Base-by-base conservation (phyloP, 441 rosid species). In the Sinapis alba region DNA sequence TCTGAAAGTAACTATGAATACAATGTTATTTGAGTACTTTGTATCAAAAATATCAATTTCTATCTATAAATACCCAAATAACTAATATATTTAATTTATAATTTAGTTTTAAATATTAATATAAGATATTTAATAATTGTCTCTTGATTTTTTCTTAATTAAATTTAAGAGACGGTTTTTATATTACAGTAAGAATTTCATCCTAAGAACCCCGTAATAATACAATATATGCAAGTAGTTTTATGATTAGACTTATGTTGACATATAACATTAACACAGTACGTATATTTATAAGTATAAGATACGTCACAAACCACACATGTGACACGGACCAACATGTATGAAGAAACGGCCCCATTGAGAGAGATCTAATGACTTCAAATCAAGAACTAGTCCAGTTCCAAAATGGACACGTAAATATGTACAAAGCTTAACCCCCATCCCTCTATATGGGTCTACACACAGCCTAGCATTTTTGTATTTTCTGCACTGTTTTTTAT, bases 381-480 rank as follows among this genome's bases (percentile, higher is more conserved):
- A 63, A 76, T 69, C 71, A 76, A 57, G 38, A 64, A 64, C 10
- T 73, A 81, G 76, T 59, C 71, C 79, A 41, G 27, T 50, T 21
- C n/a, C 41, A 63, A 56, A 61, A 24, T 38, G 30, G 76, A 74
- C 76, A 53, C 58, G 26, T 53, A 20, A 53, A 19, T 20, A 19
- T 53, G 27, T 53, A 20, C 27, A 53, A 53, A 53, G 27, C n/a
- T 19, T 20, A 19, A 53, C 20, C 58, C 58, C 58, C 58, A 51
- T 53, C 27, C 27, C 59, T 53, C 26, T 20, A 53, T 53, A 53
- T 65, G 79, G 82, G 84, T 83, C 78, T 73, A 76, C 74, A 67
- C 65, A 79, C 85, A 73, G 83, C 85, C 87, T 82, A 79, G 78
- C 86, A 71, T 45, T 78, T 83, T 45, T 77, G 75, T 72, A 65